Base-by-base conservation (phyloP, 768 basidiomycete species). In the Tricholoma flavovirens region DNA sequence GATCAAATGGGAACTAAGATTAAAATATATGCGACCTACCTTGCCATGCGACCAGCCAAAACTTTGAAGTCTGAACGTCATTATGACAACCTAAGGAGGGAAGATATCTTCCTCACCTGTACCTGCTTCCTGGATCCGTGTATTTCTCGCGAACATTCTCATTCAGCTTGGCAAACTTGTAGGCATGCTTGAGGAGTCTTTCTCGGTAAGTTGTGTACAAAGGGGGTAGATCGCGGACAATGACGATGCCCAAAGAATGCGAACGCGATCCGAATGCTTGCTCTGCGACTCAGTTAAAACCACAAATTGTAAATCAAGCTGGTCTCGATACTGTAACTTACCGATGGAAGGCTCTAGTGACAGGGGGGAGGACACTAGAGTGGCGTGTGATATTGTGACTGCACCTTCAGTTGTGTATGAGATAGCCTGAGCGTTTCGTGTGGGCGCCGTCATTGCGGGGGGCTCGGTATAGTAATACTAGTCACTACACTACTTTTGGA, bases 21-120 rank as follows among this genome's bases (percentile, higher is more conserved):
- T n/a, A n/a, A 49, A n/a, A 26, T 33, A 38, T 26, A 26, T 26
- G 3, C 24, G 5, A 58, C 56, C 38, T 62, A 85, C 89, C 79
- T 98, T 97, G 54, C 96, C 96, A 71, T 96, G 91, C 43, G 88
- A 91, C 96, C 96, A 98, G n/a, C 96, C 96, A 69, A 94, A 98
- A 67, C 87, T 90, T 59, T 26, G 24, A 26, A 26, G 24, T 26
- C 48, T 35, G 30, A 3, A 51, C 10, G 26, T 11, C 30, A n/a
- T 45, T 6, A 48, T 21, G 21, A 49, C 17, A 32, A 45, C 38
- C 58, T n/a, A 51, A 26, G 45, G 38, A 19, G 9, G 8, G 19
- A 29, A 15, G 15, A n/a, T 8, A 36, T 17, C 17, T 17, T 36
- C 67, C 79, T 51, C 59, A 88, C 88, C 89, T 89, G 66, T 92